phyloP scores from a whole-genome alignment of 768 basidiomycete genomes.

The Tulasnella sp. region DNA sequence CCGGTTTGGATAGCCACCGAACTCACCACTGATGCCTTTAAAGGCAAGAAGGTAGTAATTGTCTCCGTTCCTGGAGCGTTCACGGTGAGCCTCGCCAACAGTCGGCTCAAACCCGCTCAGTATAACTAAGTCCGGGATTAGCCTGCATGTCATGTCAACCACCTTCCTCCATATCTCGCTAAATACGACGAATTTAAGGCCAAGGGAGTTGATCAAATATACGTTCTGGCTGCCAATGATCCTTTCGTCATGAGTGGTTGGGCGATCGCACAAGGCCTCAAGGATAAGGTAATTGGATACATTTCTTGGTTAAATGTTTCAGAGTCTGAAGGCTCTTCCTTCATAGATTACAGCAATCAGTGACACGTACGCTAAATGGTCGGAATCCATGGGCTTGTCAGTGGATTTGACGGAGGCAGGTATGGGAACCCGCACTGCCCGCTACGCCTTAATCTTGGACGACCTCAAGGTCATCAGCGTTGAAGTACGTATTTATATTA shows the following conservation, averaged over 20 bases:
- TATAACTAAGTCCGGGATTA: slow-evolving; percentile 26
- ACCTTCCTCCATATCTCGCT: slow-evolving; percentile 36
- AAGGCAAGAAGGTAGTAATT: slow-evolving; percentile 68
- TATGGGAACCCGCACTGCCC: slow-evolving; percentile 54
- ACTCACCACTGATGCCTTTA: slow-evolving; percentile 61
- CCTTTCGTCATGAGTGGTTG: slow-evolving; percentile 34
- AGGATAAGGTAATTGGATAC: slow-evolving; percentile 30
- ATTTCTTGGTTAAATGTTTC: not conserved
- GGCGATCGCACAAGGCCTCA: slow-evolving; percentile 31
- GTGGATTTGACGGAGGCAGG: slow-evolving; percentile 37
- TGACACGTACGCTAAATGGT: slow-evolving; percentile 56
- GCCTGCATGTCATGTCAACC: slow-evolving; percentile 52
- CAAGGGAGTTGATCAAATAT: slow-evolving; percentile 35
- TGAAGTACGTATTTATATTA: not conserved
- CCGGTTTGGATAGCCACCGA: slow-evolving; percentile 43
- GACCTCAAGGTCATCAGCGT: slow-evolving; percentile 31
- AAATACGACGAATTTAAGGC: slow-evolving; percentile 39
- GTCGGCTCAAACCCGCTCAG: not conserved
- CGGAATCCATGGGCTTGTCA: slow-evolving; percentile 40
- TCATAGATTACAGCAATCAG: slow-evolving; percentile 56
- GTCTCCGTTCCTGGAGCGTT: slow-evolving; percentile 78
- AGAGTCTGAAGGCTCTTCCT: not conserved
- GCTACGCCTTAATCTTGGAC: slow-evolving; percentile 37
- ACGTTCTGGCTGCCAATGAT: slow-evolving; percentile 31
- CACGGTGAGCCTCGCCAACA: slow-evolving; percentile 48